A percentile compares a stretch with the other conserved stretches of the same genome.
These are phyloP conservation scores for Hericium rajendrae DNA, from an alignment of 768 basidiomycete species.

Conservation along the genomic window DNA sequence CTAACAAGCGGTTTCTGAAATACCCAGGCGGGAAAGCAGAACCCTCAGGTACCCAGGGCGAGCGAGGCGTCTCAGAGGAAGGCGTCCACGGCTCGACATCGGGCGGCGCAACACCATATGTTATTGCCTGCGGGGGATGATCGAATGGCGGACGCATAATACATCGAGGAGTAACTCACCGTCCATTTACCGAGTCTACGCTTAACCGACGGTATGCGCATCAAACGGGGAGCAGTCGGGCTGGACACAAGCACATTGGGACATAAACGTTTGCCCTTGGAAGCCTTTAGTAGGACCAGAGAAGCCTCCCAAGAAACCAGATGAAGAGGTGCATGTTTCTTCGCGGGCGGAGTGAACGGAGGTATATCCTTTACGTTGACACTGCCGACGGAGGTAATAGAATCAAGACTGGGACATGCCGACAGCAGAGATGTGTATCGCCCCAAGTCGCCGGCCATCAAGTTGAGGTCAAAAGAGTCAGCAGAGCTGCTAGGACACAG, in stretches of 20 bases:
- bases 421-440: constrained; percentile 10
- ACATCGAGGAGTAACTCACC: constrained; percentile 2
- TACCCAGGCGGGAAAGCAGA: constrained; percentile 13
- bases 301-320: constrained; percentile 11
- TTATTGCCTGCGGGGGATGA: constrained; percentile 6
- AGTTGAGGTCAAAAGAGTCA: constrained; percentile 10
- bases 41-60: constrained; percentile 13
- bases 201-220: background rate
- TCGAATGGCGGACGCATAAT: background rate
- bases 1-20: constrained; percentile 1
- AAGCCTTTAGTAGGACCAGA: constrained; percentile 7
- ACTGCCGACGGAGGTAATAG: constrained; percentile 4
- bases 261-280: constrained; percentile 3
- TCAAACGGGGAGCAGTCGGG: constrained; percentile 10
- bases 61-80: constrained; percentile 2
- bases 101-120: constrained; percentile 2
- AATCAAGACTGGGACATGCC: constrained; percentile 6
- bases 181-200: constrained; percentile 4
- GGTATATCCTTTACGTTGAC: background rate
- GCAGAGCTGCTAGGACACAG: constrained; percentile 5
- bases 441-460: constrained; percentile 3
- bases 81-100: constrained; percentile 13
- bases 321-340: constrained; percentile 2
- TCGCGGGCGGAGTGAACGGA: background rate
- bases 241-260: constrained; percentile 11